Percentiles rank a stretch among this genome's conserved stretches.
These are phyloP conservation scores for Xylaria acuta DNA, from an alignment of 495 filamentous ascomycete species.

Conservation along the genomic window DNA sequence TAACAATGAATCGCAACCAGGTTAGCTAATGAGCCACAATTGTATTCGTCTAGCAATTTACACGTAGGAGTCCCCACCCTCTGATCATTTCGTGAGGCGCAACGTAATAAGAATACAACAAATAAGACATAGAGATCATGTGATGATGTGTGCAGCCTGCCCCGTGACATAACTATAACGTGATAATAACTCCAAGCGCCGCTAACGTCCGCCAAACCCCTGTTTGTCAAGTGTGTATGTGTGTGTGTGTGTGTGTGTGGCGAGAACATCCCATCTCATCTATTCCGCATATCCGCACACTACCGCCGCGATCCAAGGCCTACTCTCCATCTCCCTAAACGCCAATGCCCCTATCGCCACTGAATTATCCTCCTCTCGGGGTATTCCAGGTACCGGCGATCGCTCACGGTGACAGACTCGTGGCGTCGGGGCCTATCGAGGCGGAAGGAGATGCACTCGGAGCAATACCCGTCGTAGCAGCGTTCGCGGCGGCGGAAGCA, in stretches of 20 bases:
- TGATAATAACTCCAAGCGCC: not conserved
- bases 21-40: not conserved
- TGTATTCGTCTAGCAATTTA: not conserved
- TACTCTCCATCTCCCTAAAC: not conserved
- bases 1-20: not conserved
- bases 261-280: not conserved
- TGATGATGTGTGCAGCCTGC: not conserved
- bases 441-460: slow-evolving; percentile 27
- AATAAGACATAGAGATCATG: not conserved
- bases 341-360: slow-evolving; percentile 7
- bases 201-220: too few relatives aligned
- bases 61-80: not conserved
- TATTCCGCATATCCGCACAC: not conserved
- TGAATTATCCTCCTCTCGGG: slow-evolving; percentile 25
- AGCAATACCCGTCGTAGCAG: slow-evolving; percentile 31
- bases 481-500: slow-evolving; percentile 27
- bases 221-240: not conserved
- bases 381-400: slow-evolving; percentile 8
- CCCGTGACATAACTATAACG: not conserved
- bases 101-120: not conserved
- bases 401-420: not conserved
- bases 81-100: not conserved
- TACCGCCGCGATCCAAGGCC: too few relatives aligned
- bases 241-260: too few relatives aligned
- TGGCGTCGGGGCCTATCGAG: not conserved